Conservation (phyloP, 2,329 filamentous ascomycete genomes). For the Cucurbitaria berberidis region DNA sequence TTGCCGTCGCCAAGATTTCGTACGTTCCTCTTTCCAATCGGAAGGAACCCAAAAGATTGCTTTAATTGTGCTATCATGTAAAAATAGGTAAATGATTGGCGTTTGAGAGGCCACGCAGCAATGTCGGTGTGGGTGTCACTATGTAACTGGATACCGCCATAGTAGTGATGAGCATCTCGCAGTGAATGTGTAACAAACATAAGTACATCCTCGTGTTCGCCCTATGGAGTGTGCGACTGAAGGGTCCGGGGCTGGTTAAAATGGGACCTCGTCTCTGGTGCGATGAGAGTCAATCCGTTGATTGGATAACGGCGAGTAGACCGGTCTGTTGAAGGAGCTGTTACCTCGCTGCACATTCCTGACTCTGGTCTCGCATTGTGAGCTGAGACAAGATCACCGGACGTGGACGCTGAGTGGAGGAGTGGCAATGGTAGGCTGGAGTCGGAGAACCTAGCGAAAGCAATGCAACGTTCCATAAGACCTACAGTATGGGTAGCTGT, state of each 20-base stretch:
- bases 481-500: background rate
- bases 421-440: background rate
- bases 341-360: conserved; percentile 4
- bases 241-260: background rate
- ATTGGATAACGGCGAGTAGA: background rate
- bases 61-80: background rate
- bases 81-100: background rate
- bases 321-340: background rate
- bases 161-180: background rate
- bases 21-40: background rate
- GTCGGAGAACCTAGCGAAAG: background rate
- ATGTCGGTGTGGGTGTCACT: background rate
- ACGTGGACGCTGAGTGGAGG: background rate
- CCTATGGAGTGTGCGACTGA: background rate
- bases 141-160: background rate
- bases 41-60: background rate
- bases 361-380: background rate
- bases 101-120: background rate
- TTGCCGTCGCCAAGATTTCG: background rate
- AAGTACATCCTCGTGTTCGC: background rate
- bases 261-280: background rate
- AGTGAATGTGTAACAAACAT: background rate
- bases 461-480: conserved; percentile 13
- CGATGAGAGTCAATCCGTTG: background rate
- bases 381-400: background rate